Percentiles rank a stretch among this genome's conserved stretches.
These are phyloP conservation scores for Hypomyces perniciosus DNA, from an alignment of 2,329 filamentous ascomycete species.

Conservation along the genomic window DNA sequence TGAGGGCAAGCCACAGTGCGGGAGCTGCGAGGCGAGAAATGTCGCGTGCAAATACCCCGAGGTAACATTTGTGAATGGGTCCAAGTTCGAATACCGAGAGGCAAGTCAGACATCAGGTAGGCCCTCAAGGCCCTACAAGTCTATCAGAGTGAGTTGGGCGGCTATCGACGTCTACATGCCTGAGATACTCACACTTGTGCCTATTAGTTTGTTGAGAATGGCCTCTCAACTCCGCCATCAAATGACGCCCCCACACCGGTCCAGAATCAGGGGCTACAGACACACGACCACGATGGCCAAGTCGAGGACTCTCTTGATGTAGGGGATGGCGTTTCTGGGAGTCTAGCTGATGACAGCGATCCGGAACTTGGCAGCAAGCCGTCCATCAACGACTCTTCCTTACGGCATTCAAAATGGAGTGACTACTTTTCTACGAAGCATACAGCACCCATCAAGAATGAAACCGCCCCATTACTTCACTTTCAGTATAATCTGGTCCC, in stretches of 20 bases:
- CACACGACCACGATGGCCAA: neutral
- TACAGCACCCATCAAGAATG: constrained; percentile 3
- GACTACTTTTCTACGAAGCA: constrained; percentile 15
- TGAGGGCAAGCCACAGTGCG: constrained; percentile 16
- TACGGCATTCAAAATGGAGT: constrained; percentile 14
- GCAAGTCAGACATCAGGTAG: neutral
- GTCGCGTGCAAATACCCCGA: constrained; percentile 13
- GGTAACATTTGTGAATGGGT: constrained; percentile 11
- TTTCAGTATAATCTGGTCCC: constrained; percentile 18
- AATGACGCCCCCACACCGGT: neutral
- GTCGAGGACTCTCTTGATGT: neutral
- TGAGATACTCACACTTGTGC: neutral
- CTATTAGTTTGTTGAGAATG: constrained; percentile 2
- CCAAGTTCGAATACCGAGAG: neutral
- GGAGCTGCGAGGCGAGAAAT: constrained; percentile 13
- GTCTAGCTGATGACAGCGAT: neutral
- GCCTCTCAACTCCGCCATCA: neutral
- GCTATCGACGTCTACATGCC: neutral
- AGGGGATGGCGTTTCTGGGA: neutral
- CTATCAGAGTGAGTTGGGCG: constrained; percentile 10
- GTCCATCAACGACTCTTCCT: neutral
- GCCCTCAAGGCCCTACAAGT: neutral
- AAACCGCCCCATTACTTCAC: constrained; percentile 14
- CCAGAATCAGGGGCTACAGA: neutral
- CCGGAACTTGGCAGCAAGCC: neutral